Evolutionary conservation across 495 filamentous ascomycete genomes (phyloP), one percentile per base, ranked within the genome.

Genomic region (Neurospora tetraspora): DNA sequence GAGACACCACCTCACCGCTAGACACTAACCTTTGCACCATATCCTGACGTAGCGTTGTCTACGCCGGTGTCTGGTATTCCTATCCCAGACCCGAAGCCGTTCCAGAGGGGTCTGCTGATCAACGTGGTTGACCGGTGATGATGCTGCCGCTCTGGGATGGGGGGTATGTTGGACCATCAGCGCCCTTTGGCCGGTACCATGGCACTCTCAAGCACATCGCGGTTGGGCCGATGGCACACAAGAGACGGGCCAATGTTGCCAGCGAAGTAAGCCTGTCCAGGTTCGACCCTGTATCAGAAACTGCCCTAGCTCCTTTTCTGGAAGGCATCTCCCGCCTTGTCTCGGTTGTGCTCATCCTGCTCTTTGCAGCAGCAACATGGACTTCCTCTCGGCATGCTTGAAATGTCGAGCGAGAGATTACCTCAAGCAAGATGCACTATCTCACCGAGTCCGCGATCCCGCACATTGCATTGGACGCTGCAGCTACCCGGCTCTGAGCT

Each of bases 91-190:
- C 71, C 23, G 73, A 71, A 39, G 38, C 39, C 36, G 47, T 43
- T 73, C 45, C 34, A 72, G 72, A 70, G 71, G 61, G 77, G 76
- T 78, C 78, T 76, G 78, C 73, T 80, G 78, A 80, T 79, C 77
- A 72, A 45, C 39, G 71, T 72, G 70, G 43, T 70, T 27, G 69
- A 72, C 70, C 72, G 71, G 73, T 68, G 39, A 69, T 74, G 71
- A 61, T 69, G 68, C 72, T 74, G 77, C 71, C 61, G 68, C 71
- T 12, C 37, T 68, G 39, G 23, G 43, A 31, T 65, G 70, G 69
- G 42, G 65, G 69, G 53, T 27, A 40, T 69, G 59, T 37, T 37
- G 69, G 70, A 61, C 69, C 68, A 71, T 69, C 74, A 69, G 74
- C 73, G 74, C 73, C 71, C 38, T 47, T 72, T 61, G 37, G 20